A percentile compares a stretch with the other conserved stretches of the same genome.
These are phyloP conservation scores for Nicotiana otophora DNA, from an alignment of 257 asterid genomes.

Conservation along the genomic window DNA sequence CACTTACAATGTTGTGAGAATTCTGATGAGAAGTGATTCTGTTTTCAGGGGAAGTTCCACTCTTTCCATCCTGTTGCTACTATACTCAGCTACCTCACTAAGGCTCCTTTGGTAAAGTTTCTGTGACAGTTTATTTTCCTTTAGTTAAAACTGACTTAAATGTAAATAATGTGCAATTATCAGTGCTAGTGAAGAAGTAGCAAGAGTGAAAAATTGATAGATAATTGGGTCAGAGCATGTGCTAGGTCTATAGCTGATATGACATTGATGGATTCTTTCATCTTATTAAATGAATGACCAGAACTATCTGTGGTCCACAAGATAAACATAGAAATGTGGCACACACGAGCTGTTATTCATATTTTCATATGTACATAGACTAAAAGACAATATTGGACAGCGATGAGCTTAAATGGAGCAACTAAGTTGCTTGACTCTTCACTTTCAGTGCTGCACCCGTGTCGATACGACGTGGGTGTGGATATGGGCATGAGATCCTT, in stretches of 20 bases:
- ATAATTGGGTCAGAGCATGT: background rate
- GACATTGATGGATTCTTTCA: background rate
- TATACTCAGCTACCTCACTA: slow-evolving; percentile 89
- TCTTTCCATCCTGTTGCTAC: slow-evolving; percentile 96
- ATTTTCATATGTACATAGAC: background rate
- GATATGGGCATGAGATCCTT: no score
- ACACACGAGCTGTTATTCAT: background rate
- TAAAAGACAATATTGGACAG: background rate
- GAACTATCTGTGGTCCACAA: background rate
- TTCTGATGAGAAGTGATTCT: background rate
- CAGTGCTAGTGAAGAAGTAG: background rate
- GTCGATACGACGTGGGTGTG: no score
- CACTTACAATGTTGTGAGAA: background rate
- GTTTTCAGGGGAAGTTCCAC: slow-evolving; percentile 79
- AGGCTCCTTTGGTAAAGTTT: slow-evolving; percentile 85
- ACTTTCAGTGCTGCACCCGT: no score
- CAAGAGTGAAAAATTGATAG: background rate
- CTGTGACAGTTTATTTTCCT: background rate
- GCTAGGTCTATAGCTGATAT: background rate
- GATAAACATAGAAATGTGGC: background rate
- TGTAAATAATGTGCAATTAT: background rate
- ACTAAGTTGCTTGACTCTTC: no score
- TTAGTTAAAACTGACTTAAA: background rate
- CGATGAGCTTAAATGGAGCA: no score
- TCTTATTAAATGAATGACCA: background rate